Base-by-base conservation (phyloP, 768 basidiomycete genomes). In the Hydnomerulius pinastri region DNA sequence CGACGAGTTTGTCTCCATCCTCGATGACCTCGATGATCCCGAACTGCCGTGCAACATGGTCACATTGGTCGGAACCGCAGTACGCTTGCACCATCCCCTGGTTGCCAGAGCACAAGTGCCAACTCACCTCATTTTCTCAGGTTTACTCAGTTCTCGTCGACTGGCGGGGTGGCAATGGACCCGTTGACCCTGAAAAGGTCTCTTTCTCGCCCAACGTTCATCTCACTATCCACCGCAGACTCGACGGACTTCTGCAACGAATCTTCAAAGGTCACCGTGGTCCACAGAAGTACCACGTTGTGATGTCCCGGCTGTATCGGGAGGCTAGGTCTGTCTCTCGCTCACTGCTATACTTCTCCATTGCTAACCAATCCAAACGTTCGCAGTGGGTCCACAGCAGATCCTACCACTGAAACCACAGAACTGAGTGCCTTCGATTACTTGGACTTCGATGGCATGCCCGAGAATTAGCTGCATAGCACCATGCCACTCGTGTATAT, bases 21-120 rank as follows among this genome's bases (percentile, higher is more conserved):
- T 38, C 13, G 38, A 48, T 13, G 47, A 40, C 15, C 23, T 20
- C 23, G 18, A 38, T 29, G 47, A 48, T 18, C 37, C 37, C 20
- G 47, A 48, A 37, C 18, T 48, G 17, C 28, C 47, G 15, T 25
- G 11, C 12, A 24, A 24, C 7, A 36, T 48, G 23, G 47, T 48
- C 4, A 12, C 39, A 4, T 24, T 32, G 11, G 38, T 39, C 21
- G 39, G 23, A 4, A 48, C 47, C 9, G 17, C 27, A 20, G 39
- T 41, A 27, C 6, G 24, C n/a, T 27, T 27, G 9, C 13, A n/a
- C 10, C 20, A 17, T 6, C 28, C 12, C 6, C 6, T 37, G n/a
- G n/a, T n/a, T n/a, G n/a, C n/a, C n/a, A n/a, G n/a, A n/a, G n/a
- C n/a, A n/a, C 8, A 17, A 13, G n/a, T 8, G 20, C n/a, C 4